These are phyloP conservation scores for Ustilago tritici DNA, from an alignment of 1,284 basidiomycete genomes.

Conservation along the genomic window DNA sequence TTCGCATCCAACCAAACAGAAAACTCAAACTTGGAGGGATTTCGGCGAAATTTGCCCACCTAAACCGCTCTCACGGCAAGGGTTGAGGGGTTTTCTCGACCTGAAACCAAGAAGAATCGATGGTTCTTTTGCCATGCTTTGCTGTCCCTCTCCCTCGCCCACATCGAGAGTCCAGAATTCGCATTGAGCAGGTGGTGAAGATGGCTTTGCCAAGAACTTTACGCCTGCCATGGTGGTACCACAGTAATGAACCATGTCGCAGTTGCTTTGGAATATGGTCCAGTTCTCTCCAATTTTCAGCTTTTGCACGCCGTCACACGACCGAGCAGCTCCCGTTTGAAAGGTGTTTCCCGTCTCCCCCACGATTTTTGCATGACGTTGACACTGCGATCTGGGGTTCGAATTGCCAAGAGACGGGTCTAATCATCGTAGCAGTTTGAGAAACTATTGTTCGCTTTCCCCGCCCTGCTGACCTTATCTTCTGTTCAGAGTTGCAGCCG, in stretches of 20 bases:
- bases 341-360: no score
- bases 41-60: slow-evolving; percentile 14
- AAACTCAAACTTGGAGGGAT: neutral
- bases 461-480: neutral
- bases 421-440: neutral
- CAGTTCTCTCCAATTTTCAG: neutral
- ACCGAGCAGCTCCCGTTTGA: slow-evolving; percentile 15
- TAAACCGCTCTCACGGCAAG: slow-evolving; percentile 10
- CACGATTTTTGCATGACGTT: neutral
- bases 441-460: neutral
- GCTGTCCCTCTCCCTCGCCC: neutral
- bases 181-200: neutral
- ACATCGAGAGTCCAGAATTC: neutral
- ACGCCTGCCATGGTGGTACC: neutral
- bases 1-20: neutral
- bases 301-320: slow-evolving; percentile 17
- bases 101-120: slow-evolving; percentile 1
- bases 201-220: slow-evolving; percentile 1
- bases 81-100: slow-evolving; percentile 7
- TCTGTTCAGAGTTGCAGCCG: neutral
- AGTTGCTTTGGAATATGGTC: neutral
- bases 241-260: neutral
- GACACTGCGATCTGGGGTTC: neutral
- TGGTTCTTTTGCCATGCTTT: slow-evolving; percentile 7
- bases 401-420: slow-evolving; percentile 3